A percentile compares a stretch with the other conserved stretches of the same genome.
Evolutionary conservation across 495 filamentous ascomycete genomes (phyloP).

Genomic region (Neurospora intermedia): DNA sequence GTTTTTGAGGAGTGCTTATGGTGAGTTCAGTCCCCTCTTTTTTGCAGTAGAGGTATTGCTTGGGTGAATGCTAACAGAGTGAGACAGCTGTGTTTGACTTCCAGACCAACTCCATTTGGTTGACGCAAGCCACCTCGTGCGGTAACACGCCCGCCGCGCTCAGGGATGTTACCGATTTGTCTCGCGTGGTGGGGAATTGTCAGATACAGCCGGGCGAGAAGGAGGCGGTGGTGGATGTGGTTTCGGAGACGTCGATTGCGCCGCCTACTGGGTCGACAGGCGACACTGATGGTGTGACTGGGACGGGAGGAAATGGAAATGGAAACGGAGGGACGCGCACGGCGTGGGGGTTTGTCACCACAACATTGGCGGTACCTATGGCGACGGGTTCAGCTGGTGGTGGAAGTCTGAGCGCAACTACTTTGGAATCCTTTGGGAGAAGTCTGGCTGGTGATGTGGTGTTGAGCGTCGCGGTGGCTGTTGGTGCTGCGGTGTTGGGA

Average conservation of each 20-base stretch:
- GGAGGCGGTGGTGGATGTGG: background rate
- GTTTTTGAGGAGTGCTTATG: conserved; percentile 83
- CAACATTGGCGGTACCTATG: background rate
- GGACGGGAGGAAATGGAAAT: background rate
- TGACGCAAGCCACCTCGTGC: conserved; percentile 37
- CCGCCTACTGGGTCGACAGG: background rate
- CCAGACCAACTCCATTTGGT: conserved; percentile 31
- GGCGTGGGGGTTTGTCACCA: background rate
- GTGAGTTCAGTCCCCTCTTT: conserved; percentile 17
- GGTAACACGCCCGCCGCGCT: conserved; percentile 28
- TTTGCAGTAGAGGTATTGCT: background rate
- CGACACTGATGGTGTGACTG: background rate
- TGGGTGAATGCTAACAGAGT: background rate
- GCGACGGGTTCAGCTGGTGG: background rate
- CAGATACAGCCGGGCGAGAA: background rate
- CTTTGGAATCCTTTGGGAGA: background rate
- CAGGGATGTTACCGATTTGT: conserved; percentile 11
- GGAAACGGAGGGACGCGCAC: background rate
- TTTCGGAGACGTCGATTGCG: background rate
- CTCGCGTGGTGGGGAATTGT: conserved; percentile 13
- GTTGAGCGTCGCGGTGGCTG: background rate
- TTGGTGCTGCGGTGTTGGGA: background rate
- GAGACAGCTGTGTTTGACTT: conserved; percentile 37
- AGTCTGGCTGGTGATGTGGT: background rate
- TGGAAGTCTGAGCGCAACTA: background rate